Evolutionary conservation across 805 yeast species (phyloP), one percentile per base, ranked within the genome.

Genomic region (Wickerhamomyces alni): DNA sequence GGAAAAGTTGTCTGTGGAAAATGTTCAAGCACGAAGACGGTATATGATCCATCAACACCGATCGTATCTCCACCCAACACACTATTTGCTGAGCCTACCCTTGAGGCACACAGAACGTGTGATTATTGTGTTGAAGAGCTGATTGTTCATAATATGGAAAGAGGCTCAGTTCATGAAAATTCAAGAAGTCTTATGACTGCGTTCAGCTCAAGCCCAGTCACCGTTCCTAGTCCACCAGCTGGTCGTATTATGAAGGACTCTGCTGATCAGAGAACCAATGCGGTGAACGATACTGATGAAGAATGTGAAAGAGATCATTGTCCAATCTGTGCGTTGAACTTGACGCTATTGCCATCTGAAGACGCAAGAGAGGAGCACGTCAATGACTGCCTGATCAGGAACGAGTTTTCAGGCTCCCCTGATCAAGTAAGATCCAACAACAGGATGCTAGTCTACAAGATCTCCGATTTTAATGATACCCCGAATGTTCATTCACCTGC

Each of bases 371-470:
- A 82, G 48, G 56, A 54, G 0, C 98, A 91, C 61, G 77, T 91
- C 26, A 77, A 74, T 45, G 66, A 67, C 7, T 93, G 99, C 58
- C 57, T 93, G 15, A 60, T 55, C 12, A 61, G 60, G 32, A 75
- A 83, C 19, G 82, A 81, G 44, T 77, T 74, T 50, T 74, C 79
- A 37, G 82, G 85, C n/a, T 69, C 77, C 30, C 75, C 79, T 6
- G 74, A 73, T 27, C 72, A 73, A 39, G 70, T 70, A 37, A 60
- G 87, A 32, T 64, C 70, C 5, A 66, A 73, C 24, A 89, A 89
- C 57, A 72, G 95, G 43, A 89, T 93, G 97, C 66, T 93, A 36
- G 93, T 88, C 1, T 87, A 85, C 58, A 74, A 51, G 16, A 49
- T 70, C 2, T 62, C 67, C 2, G 35, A 26, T 9, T 13, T 11